phyloP scores from a whole-genome alignment of 2,329 filamentous ascomycete species.

The Fusarium avenaceum region DNA sequence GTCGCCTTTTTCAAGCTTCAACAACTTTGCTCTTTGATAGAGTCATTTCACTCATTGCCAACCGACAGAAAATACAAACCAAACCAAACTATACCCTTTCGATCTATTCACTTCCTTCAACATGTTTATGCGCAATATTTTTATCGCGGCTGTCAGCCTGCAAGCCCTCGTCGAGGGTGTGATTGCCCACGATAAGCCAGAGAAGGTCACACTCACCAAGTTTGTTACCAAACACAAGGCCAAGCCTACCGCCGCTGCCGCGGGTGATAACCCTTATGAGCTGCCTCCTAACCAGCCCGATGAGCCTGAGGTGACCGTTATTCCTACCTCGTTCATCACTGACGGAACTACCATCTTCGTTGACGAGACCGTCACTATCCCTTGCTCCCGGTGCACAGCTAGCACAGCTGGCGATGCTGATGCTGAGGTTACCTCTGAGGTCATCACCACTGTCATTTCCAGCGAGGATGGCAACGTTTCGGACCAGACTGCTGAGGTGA shows the following conservation, averaged over 20 bases:
- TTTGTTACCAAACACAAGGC: slow-evolving; percentile 33
- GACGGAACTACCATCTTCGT: slow-evolving; percentile 42
- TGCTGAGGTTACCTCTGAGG: slow-evolving; percentile 20
- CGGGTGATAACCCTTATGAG: slow-evolving; percentile 11
- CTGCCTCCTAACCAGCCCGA: slow-evolving; percentile 12
- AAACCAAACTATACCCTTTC: slow-evolving; percentile 14
- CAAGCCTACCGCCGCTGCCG: slow-evolving; percentile 15
- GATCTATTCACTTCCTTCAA: slow-evolving; percentile 27
- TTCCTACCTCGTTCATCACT: slow-evolving; percentile 38
- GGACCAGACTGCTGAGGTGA: slow-evolving; percentile 34
- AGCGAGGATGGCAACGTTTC: slow-evolving; percentile 18
- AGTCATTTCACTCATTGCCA: slow-evolving; percentile 44
- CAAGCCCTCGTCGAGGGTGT: slow-evolving; percentile 41
- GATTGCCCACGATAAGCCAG: slow-evolving; percentile 29
- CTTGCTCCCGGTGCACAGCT: slow-evolving; percentile 38
- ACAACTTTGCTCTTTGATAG: slow-evolving; percentile 48
- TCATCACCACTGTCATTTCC: slow-evolving; percentile 24
- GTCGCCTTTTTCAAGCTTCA: slow-evolving; percentile 46
- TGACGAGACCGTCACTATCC: slow-evolving; percentile 40
- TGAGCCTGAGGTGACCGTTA: slow-evolving; percentile 29
- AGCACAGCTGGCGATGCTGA: slow-evolving; percentile 27
- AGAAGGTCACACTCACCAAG: slow-evolving; percentile 36
- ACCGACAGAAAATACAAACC: slow-evolving; percentile 45
- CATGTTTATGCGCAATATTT: slow-evolving; percentile 46
- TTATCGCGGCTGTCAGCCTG: slow-evolving; percentile 46